Percentiles rank a stretch among this genome's conserved stretches.
Evolutionary conservation across 1,139 yeast genomes (phyloP).

Genomic region (Kodamaea arcana): DNA sequence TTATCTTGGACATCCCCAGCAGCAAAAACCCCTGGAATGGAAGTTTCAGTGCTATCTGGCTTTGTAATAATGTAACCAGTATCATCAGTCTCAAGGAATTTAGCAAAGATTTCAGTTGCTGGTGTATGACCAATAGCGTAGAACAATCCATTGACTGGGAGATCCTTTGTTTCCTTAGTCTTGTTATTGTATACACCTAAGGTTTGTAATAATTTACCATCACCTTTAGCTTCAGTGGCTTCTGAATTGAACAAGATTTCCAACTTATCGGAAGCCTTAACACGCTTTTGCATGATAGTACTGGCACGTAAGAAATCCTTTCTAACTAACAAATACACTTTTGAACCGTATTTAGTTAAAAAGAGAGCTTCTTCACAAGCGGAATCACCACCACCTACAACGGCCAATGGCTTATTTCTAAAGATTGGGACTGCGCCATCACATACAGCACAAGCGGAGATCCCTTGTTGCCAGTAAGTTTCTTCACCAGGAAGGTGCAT

Average conservation of each 20-base stretch:
- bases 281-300: conserved; percentile 94
- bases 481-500: conserved; percentile 94
- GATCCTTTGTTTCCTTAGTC: conserved; percentile 63
- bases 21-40: conserved; percentile 91
- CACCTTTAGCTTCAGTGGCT: conserved; percentile 85
- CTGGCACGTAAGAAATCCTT: conserved; percentile 94
- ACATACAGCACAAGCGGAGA: conserved; percentile 98
- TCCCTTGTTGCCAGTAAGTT: conserved; percentile 97
- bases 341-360: conserved; percentile 94
- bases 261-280: conserved; percentile 73
- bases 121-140: conserved; percentile 98
- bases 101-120: conserved; percentile 77
- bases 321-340: conserved; percentile 89
- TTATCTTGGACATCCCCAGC: conserved; percentile 99
- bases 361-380: conserved; percentile 98
- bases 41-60: conserved; percentile 85
- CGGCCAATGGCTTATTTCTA: conserved; percentile 96
- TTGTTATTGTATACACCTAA: conserved; percentile 65
- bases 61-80: conserved; percentile 82
- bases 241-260: conserved; percentile 88
- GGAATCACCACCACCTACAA: conserved; percentile 97
- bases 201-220: conserved; percentile 68
- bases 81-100: conserved; percentile 80
- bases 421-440: conserved; percentile 99
- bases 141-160: conserved; percentile 86